These are phyloP conservation scores for Annulohypoxylon moriforme DNA, from an alignment of 495 filamentous ascomycete genomes.

Conservation along the genomic window DNA sequence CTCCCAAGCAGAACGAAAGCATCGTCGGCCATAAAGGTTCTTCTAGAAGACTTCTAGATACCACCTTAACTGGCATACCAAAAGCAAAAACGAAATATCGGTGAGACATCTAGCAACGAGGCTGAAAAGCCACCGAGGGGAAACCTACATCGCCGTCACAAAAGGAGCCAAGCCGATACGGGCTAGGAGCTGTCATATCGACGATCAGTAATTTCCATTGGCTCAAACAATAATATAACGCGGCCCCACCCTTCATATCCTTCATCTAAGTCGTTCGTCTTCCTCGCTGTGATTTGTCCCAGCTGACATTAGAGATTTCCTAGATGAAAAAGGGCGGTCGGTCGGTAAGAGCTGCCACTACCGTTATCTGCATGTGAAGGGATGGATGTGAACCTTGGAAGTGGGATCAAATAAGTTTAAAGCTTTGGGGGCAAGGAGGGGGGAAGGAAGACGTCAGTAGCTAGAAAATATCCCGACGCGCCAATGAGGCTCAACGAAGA, in stretches of 20 bases:
- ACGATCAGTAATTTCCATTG: conserved; percentile 34
- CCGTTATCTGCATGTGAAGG: conserved; percentile 15
- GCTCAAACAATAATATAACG: conserved; percentile 6
- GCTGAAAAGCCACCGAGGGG: conserved; percentile 25
- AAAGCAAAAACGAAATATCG: background rate
- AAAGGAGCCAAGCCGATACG: conserved; percentile 28
- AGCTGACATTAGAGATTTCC: background rate
- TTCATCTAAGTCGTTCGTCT: background rate
- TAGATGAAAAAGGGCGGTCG: background rate
- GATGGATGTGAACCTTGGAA: background rate
- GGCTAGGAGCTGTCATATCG: conserved; percentile 25
- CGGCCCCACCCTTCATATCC: background rate
- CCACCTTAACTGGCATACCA: background rate
- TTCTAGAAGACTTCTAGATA: background rate
- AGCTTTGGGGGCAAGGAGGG: background rate
- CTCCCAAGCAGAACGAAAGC: background rate
- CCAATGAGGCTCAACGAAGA: conserved; percentile 38
- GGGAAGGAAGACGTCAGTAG: background rate
- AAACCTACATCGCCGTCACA: conserved; percentile 8
- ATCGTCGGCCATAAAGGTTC: background rate
- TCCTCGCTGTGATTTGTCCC: conserved; percentile 16
- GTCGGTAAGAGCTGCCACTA: background rate
- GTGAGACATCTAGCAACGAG: conserved; percentile 10
- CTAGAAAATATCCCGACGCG: conserved; percentile 11
- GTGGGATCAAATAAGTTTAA: background rate